Percentiles rank a stretch among this genome's conserved stretches.
phyloP scores from a whole-genome alignment of 768 basidiomycete species.

The Amanita inopinata region DNA sequence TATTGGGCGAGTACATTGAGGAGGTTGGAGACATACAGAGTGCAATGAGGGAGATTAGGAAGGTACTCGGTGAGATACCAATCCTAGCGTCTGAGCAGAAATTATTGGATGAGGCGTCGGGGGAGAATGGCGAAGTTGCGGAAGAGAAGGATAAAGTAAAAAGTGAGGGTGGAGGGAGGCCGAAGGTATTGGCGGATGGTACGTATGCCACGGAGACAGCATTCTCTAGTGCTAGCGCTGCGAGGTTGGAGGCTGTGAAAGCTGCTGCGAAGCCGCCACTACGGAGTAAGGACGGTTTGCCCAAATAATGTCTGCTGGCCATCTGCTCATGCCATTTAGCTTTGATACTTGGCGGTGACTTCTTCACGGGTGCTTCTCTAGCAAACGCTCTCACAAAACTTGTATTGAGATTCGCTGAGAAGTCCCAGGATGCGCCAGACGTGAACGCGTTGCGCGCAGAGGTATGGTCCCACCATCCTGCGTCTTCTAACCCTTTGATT shows the following conservation, averaged over 20 bases:
- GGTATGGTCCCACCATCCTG: slow-evolving; percentile 30
- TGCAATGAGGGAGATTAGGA: slow-evolving; percentile 70
- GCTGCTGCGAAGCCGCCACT: slow-evolving; percentile 86
- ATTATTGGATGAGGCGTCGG: slow-evolving; percentile 67
- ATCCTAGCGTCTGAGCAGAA: slow-evolving; percentile 87
- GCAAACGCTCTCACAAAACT: slow-evolving; percentile 86
- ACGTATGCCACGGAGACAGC: slow-evolving; percentile 98
- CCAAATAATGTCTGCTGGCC: neutral
- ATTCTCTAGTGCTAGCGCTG: slow-evolving; percentile 54
- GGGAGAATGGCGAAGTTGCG: slow-evolving; percentile 20
- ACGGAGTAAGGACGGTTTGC: slow-evolving; percentile 40
- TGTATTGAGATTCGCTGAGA: slow-evolving; percentile 66
- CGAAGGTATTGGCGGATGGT: slow-evolving; percentile 85
- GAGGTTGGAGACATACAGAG: slow-evolving; percentile 54
- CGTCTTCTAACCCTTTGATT: too few relatives aligned
- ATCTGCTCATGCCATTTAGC: slow-evolving; percentile 29
- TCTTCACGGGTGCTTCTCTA: slow-evolving; percentile 92
- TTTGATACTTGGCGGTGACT: slow-evolving; percentile 89
- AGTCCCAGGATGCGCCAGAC: slow-evolving; percentile 31
- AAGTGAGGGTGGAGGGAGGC: slow-evolving; percentile 41
- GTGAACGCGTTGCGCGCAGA: slow-evolving; percentile 80
- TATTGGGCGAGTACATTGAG: slow-evolving; percentile 92
- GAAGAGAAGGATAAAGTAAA: slow-evolving; percentile 44
- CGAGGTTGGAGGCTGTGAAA: slow-evolving; percentile 72
- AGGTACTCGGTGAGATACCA: slow-evolving; percentile 92